Evolutionary conservation across 1,284 basidiomycete species (phyloP).

Genomic region (Mycena sp.): DNA sequence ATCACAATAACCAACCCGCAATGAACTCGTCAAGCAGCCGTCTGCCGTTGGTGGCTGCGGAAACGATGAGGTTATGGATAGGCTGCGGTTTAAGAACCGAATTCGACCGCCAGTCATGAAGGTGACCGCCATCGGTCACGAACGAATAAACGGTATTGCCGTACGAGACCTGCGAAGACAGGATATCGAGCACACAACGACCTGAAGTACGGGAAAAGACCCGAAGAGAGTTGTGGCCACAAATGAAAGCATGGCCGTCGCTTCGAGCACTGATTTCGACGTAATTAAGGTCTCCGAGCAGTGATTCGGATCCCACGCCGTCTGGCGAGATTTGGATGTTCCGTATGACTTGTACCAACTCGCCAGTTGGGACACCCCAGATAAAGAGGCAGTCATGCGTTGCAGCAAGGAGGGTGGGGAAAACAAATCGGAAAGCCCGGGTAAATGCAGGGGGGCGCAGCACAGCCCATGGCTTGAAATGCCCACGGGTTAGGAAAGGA

Average conservation of each 20-base stretch:
- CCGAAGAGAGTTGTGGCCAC: conserved; percentile 56
- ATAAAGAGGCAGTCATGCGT: conserved; percentile 51
- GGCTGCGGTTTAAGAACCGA: conserved; percentile 23
- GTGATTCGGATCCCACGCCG: conserved; percentile 5
- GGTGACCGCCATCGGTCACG: background rate
- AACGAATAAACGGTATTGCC: conserved; percentile 36
- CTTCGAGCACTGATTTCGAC: conserved; percentile 63
- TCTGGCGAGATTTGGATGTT: conserved; percentile 45
- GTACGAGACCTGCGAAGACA: conserved; percentile 41
- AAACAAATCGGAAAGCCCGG: conserved; percentile 72
- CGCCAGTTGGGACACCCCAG: conserved; percentile 68
- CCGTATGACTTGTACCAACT: too few species aligned
- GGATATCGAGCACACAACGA: conserved; percentile 52
- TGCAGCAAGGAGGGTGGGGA: conserved; percentile 67
- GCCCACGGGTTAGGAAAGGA: conserved; percentile 44
- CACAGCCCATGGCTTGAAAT: conserved; percentile 68
- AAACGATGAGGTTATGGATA: background rate
- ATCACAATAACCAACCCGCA: conserved; percentile 19
- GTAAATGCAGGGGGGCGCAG: conserved; percentile 56
- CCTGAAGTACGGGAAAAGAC: conserved; percentile 63
- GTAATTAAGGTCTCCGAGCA: conserved; percentile 61
- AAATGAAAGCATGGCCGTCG: conserved; percentile 67
- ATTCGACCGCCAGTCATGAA: background rate
- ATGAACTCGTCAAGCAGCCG: conserved; percentile 27
- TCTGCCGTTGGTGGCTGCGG: conserved; percentile 18